Evolutionary conservation across 2,329 filamentous ascomycete species (phyloP).

Genomic region (Diplodia mutila): DNA sequence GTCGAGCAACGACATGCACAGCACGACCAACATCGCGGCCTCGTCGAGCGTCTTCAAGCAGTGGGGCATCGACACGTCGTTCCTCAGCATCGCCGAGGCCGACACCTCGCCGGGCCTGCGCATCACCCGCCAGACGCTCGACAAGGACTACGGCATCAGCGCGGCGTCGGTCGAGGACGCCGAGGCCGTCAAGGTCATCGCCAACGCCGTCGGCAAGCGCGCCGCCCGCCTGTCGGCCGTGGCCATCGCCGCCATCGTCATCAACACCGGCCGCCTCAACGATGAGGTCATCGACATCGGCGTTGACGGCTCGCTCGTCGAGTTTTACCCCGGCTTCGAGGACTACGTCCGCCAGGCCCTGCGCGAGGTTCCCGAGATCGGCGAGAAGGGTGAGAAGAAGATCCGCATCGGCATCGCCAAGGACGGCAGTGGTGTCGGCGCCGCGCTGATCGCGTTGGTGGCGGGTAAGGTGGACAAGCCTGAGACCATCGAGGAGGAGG

Average conservation of each 20-base stretch:
- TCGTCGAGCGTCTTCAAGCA: slow-evolving; percentile 71
- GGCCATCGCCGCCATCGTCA: slow-evolving; percentile 80
- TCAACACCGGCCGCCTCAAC: slow-evolving; percentile 76
- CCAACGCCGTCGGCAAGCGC: slow-evolving; percentile 82
- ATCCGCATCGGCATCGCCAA: slow-evolving; percentile 95
- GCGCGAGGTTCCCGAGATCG: slow-evolving; percentile 75
- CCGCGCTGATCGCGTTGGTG: slow-evolving; percentile 90
- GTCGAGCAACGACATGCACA: slow-evolving; percentile 67
- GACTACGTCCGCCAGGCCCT: slow-evolving; percentile 85
- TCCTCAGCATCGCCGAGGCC: slow-evolving; percentile 83
- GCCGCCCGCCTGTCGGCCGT: slow-evolving; percentile 87
- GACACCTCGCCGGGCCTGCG: slow-evolving; percentile 75
- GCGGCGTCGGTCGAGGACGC: slow-evolving; percentile 82
- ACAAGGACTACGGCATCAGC: slow-evolving; percentile 74
- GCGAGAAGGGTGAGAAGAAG: slow-evolving; percentile 75
- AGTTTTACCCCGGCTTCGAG: slow-evolving; percentile 93
- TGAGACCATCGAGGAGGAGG: slow-evolving; percentile 12
- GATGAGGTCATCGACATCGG: slow-evolving; percentile 81
- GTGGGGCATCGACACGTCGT: slow-evolving; percentile 90
- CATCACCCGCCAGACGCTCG: slow-evolving; percentile 75
- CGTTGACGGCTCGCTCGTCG: slow-evolving; percentile 91
- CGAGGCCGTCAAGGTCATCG: slow-evolving; percentile 81
- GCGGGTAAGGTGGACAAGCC: slow-evolving; percentile 60
- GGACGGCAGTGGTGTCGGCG: slow-evolving; percentile 94
- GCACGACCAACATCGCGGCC: slow-evolving; percentile 69